A percentile compares a stretch with the other conserved stretches of the same genome.
These are phyloP conservation scores for Carpinus fangiana DNA, from an alignment of 306 rosid species.

Conservation along the genomic window DNA sequence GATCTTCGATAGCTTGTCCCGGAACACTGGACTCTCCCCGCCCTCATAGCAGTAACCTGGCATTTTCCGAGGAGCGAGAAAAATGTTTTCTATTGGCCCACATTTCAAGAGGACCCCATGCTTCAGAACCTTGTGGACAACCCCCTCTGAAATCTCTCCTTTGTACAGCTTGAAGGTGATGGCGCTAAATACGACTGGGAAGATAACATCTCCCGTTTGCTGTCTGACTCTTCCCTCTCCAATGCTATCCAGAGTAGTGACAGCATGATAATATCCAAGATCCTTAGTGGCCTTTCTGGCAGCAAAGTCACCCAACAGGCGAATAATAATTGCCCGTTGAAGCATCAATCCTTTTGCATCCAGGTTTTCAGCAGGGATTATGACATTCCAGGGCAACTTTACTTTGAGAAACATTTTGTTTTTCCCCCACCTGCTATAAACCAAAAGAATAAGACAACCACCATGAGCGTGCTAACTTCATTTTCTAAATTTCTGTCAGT, in stretches of 20 bases:
- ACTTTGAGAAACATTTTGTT: constrained; percentile 69
- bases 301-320: constrained; percentile 67
- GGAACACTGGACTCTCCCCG: constrained; percentile 75
- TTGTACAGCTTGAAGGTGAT: constrained; percentile 70
- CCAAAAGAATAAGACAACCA: constrained; percentile 22
- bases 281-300: constrained; percentile 70
- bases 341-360: constrained; percentile 67
- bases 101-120: constrained; percentile 86
- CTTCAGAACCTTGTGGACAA: constrained; percentile 77
- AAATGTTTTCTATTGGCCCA: constrained; percentile 71
- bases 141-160: constrained; percentile 83
- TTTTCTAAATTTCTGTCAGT: neutral
- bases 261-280: constrained; percentile 69
- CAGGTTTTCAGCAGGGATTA: constrained; percentile 66
- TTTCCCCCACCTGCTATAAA: constrained; percentile 30
- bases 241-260: constrained; percentile 64
- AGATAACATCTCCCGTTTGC: constrained; percentile 75
- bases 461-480: constrained; percentile 2
- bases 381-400: constrained; percentile 73
- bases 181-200: constrained; percentile 67
- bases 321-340: constrained; percentile 56
- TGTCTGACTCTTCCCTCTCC: constrained; percentile 88
- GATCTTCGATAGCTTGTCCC: constrained; percentile 56
- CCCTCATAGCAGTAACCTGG: constrained; percentile 62
- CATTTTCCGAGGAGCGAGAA: constrained; percentile 73